A percentile compares a stretch with the other conserved stretches of the same genome.
phyloP scores from a whole-genome alignment of 2,329 filamentous ascomycete genomes.

The Amylocarpus encephaloides region DNA sequence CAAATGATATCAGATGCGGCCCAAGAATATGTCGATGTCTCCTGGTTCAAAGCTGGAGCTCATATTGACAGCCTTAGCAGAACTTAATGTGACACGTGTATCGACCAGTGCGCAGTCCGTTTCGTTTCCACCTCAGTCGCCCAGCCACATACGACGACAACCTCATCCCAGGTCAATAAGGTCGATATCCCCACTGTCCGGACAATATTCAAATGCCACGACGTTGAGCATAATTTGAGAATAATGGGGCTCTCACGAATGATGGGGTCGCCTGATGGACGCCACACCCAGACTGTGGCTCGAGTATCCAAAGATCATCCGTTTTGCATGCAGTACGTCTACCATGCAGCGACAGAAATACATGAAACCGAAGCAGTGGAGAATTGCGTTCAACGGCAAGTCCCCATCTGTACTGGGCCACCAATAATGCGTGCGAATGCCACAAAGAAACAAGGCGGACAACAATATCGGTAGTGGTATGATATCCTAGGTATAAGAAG shows the following conservation, averaged over 20 bases:
- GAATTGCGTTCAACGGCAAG: background rate
- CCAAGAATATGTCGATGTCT: no score
- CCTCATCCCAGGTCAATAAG: no score
- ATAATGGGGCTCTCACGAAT: background rate
- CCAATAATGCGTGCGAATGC: background rate
- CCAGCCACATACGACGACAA: background rate
- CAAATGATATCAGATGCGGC: no score
- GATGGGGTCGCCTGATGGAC: background rate
- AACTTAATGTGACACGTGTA: background rate
- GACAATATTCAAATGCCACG: background rate
- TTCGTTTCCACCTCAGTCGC: background rate
- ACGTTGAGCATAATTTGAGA: background rate
- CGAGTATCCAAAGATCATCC: no score
- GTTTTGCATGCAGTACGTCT: no score
- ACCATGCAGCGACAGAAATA: background rate
- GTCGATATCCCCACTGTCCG: background rate
- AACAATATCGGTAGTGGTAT: background rate
- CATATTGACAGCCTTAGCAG: no score
- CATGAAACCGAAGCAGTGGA: background rate
- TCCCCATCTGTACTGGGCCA: background rate
- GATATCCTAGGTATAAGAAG: constrained; percentile 1
- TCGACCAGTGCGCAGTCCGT: background rate
- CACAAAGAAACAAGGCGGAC: no score
- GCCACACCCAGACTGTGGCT: background rate
- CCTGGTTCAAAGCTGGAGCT: no score